Percentiles rank a stretch among this genome's conserved stretches.
Conservation (phyloP, 345 rosid species). For the Euphorbia pulcherrima region DNA sequence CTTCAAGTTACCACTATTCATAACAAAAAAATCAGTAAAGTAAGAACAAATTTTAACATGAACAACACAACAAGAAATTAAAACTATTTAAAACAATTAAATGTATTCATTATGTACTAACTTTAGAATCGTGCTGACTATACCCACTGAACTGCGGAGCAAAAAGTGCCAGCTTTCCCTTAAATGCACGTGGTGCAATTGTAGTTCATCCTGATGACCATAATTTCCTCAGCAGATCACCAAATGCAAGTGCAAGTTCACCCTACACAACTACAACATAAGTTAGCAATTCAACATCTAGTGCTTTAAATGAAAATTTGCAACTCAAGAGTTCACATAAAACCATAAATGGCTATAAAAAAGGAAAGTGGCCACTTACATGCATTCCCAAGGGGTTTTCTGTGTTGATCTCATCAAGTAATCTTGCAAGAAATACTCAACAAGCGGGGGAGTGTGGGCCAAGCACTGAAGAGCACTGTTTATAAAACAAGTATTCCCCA, state of each 20-base stretch:
- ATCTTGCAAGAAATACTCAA: constrained; percentile 78
- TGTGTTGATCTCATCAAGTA: constrained; percentile 67
- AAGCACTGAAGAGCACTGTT: constrained; percentile 90
- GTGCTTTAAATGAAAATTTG: not conserved
- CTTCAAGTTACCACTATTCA: not conserved
- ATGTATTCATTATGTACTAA: constrained; percentile 30
- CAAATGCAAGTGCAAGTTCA: constrained; percentile 85
- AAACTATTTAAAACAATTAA: not conserved
- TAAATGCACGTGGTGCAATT: constrained; percentile 71
- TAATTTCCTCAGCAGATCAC: constrained; percentile 71
- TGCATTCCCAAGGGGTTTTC: constrained; percentile 88
- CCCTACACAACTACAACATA: constrained; percentile 55
- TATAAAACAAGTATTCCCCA: constrained; percentile 98
- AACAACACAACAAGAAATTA: not conserved
- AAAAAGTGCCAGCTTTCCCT: constrained; percentile 77
- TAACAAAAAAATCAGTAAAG: not conserved
- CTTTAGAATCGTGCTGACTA: constrained; percentile 98
- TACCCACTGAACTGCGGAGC: constrained; percentile 96
- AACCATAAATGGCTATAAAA: constrained; percentile 5
- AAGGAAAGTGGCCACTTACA: constrained; percentile 44
- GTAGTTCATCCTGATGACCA: constrained; percentile 70
- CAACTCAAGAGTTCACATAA: not conserved
- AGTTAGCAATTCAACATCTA: constrained; percentile 25
- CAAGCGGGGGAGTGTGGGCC: constrained; percentile 81
- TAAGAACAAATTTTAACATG: not conserved